These are phyloP conservation scores for Diplodia intermedia DNA, from an alignment of 2,329 filamentous ascomycete genomes.

Conservation along the genomic window DNA sequence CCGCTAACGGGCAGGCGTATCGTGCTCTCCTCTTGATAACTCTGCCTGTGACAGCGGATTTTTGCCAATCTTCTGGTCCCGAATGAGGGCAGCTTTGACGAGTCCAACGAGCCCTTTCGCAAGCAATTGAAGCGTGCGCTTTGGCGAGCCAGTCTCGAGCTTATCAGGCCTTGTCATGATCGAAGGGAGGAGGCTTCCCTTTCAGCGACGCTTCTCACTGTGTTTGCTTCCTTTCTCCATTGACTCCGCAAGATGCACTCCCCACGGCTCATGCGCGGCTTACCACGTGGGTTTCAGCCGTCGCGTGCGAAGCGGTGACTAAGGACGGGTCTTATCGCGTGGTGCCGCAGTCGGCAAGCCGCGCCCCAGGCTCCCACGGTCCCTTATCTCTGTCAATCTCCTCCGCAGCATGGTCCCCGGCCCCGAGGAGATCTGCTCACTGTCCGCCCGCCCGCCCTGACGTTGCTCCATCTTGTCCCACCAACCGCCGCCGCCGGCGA, in stretches of 20 bases:
- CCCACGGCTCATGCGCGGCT: background rate
- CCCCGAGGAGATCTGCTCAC: constrained; percentile 9
- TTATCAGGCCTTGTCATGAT: background rate
- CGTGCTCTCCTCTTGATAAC: background rate
- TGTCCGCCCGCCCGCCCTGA: background rate
- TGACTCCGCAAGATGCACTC: background rate
- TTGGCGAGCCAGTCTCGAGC: too few species aligned
- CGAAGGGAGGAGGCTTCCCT: background rate
- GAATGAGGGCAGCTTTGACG: background rate
- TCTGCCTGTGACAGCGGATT: background rate
- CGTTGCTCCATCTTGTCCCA: background rate
- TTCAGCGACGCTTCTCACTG: background rate
- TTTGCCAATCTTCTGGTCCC: background rate
- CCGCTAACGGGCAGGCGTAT: background rate
- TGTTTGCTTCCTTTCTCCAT: background rate
- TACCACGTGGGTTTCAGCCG: background rate
- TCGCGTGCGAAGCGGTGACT: background rate
- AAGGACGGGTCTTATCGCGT: constrained; percentile 20
- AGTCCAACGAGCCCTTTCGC: background rate
- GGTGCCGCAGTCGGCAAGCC: background rate
- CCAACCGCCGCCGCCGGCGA: constrained; percentile 12
- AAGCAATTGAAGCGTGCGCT: background rate
- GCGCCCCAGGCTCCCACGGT: background rate
- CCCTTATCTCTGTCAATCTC: constrained; percentile 17
- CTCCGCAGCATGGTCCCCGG: constrained; percentile 1